These are phyloP conservation scores for Clitopilus passeckerianus DNA, from an alignment of 768 basidiomycete species.

Conservation along the genomic window DNA sequence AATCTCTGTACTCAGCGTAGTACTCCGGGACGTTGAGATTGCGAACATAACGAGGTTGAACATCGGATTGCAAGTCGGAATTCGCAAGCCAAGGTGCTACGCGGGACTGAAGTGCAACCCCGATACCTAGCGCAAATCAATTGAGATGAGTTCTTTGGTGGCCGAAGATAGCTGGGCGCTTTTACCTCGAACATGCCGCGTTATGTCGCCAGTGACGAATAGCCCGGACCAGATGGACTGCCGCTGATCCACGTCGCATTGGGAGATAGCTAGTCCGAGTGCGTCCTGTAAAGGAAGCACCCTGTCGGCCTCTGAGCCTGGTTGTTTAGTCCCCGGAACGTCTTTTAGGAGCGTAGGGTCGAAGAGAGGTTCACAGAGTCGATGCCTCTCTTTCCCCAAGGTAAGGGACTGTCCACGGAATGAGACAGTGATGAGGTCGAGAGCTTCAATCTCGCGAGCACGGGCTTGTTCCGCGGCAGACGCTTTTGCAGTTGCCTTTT, in stretches of 20 bases:
- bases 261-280: slow-evolving; percentile 56
- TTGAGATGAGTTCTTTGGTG: slow-evolving; percentile 2
- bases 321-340: slow-evolving; percentile 20
- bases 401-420: slow-evolving; percentile 71
- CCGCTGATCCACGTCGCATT: slow-evolving; percentile 60
- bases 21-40: slow-evolving; percentile 77
- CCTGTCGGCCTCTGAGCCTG: slow-evolving; percentile 17
- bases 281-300: slow-evolving; percentile 58
- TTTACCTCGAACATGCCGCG: slow-evolving; percentile 66
- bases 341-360: slow-evolving; percentile 56
- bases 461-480: slow-evolving; percentile 78
- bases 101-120: slow-evolving; percentile 66
- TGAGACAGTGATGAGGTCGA: slow-evolving; percentile 75
- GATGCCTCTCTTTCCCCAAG: slow-evolving; percentile 83
- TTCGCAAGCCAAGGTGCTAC: slow-evolving; percentile 57
- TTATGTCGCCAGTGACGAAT: slow-evolving; percentile 76
- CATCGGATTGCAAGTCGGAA: slow-evolving; percentile 62
- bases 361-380: slow-evolving; percentile 88
- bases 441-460: slow-evolving; percentile 75
- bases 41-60: slow-evolving; percentile 64
- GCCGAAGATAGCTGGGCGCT: slow-evolving; percentile 6
- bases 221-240: slow-evolving; percentile 75
- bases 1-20: slow-evolving; percentile 86
- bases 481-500: slow-evolving; percentile 64
- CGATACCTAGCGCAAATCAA: slow-evolving; percentile 43